Evolutionary conservation across 2,329 filamentous ascomycete genomes (phyloP).

Genomic region (Claviceps spartinae): DNA sequence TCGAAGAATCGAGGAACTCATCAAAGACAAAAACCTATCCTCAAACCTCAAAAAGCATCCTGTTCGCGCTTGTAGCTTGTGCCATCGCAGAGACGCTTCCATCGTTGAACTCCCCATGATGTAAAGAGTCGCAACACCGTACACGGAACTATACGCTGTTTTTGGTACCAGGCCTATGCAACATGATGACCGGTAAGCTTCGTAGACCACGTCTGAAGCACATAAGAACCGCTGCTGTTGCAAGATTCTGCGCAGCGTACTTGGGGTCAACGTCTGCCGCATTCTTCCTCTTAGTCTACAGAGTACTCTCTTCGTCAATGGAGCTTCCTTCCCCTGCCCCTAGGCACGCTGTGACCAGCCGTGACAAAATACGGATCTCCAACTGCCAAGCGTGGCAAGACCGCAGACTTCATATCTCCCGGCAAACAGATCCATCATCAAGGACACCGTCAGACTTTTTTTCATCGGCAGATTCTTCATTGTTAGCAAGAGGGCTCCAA

Average conservation of each 20-base stretch:
- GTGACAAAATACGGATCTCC: constrained; percentile 18
- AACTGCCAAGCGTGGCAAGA: constrained; percentile 54
- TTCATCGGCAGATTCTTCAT: too few relatives aligned
- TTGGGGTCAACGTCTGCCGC: too few relatives aligned
- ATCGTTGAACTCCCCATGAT: constrained; percentile 43
- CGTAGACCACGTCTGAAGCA: constrained; percentile 11
- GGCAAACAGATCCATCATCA: too few relatives aligned
- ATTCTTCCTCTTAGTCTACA: too few relatives aligned
- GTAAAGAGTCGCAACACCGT: constrained; percentile 34
- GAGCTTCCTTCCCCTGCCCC: too few relatives aligned
- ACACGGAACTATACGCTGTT: constrained; percentile 20
- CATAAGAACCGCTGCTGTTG: too few relatives aligned
- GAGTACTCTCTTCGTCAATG: too few relatives aligned
- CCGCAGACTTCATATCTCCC: constrained; percentile 22
- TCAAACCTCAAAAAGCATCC: constrained; percentile 43
- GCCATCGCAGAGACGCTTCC: constrained; percentile 39
- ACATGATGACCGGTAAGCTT: constrained; percentile 13
- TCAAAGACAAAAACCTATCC: constrained; percentile 45
- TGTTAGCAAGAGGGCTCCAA: too few relatives aligned
- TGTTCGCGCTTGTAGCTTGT: constrained; percentile 22
- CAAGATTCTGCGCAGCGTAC: too few relatives aligned
- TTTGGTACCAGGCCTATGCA: constrained; percentile 10
- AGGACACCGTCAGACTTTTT: too few relatives aligned
- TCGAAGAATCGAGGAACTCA: constrained; percentile 33
- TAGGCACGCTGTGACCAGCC: too few relatives aligned